These are phyloP conservation scores for Alternaria consortialis DNA, from an alignment of 2,329 filamentous ascomycete genomes.

Conservation along the genomic window DNA sequence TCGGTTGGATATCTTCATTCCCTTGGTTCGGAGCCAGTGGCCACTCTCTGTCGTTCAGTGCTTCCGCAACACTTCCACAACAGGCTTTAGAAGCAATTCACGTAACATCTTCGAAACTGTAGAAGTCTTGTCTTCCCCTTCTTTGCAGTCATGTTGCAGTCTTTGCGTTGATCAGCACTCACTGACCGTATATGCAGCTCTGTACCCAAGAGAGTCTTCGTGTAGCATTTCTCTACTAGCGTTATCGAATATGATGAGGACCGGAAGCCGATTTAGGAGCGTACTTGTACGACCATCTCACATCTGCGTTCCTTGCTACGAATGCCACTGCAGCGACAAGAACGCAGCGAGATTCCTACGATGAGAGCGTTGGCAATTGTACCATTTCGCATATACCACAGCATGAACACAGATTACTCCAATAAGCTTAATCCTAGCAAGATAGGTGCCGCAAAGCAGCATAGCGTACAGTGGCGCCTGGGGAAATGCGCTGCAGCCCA, in stretches of 20 bases:
- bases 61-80: not conserved
- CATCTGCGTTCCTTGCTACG: not conserved
- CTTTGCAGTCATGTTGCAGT: not conserved
- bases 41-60: not conserved
- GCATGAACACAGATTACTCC: not conserved
- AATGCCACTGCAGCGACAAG: not conserved
- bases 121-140: not conserved
- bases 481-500: not conserved
- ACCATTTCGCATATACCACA: not conserved
- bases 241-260: not conserved
- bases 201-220: not conserved
- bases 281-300: not conserved
- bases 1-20: not conserved
- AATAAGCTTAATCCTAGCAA: not conserved
- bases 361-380: not conserved
- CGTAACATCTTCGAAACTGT: not conserved
- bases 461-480: not conserved
- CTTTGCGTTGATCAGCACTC: not conserved
- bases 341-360: not conserved
- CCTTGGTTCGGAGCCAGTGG: not conserved
- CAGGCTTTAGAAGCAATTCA: not conserved
- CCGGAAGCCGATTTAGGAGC: not conserved
- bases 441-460: not conserved
- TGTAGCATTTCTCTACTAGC: not conserved
- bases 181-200: not conserved